phyloP scores from a whole-genome alignment of 2,329 filamentous ascomycete species.

The Calonectria pteridis region DNA sequence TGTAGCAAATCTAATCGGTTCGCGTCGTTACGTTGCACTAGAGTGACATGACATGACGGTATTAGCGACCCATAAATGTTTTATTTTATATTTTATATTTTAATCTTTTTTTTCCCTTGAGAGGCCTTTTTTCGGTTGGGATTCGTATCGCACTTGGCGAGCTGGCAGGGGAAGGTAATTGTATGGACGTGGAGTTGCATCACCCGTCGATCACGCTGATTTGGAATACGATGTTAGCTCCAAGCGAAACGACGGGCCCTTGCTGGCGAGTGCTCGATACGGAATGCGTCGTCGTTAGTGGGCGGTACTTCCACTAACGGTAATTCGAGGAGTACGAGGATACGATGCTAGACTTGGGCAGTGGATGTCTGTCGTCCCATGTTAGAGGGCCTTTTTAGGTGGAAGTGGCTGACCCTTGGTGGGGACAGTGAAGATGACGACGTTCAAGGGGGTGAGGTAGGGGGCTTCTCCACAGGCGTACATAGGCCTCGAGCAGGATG shows the following conservation, averaged over 20 bases:
- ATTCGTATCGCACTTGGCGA: neutral
- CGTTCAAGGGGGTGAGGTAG: conserved; percentile 35
- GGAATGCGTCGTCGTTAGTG: neutral
- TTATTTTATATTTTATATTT: neutral
- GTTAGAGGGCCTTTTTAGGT: conserved; percentile 11
- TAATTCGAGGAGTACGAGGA: conserved; percentile 4
- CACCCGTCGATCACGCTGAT: conserved; percentile 9
- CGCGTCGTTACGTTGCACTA: conserved; percentile 1
- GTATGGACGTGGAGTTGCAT: conserved; percentile 1
- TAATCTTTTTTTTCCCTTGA: neutral
- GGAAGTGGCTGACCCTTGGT: conserved; percentile 61
- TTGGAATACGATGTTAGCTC: conserved; percentile 5
- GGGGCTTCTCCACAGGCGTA: conserved; percentile 21
- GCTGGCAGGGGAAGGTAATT: neutral
- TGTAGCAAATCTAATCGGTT: conserved; percentile 1
- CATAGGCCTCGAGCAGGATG: neutral
- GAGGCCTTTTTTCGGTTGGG: conserved; percentile 1
- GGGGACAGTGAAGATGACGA: conserved; percentile 46
- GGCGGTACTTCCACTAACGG: neutral
- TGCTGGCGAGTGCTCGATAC: neutral
- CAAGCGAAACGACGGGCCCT: neutral
- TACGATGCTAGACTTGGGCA: conserved; percentile 1
- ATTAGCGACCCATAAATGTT: neutral
- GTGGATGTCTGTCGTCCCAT: conserved; percentile 5
- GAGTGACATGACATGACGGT: neutral